These are phyloP conservation scores for Marasmius tenuissimus DNA, from an alignment of 1,284 basidiomycete species.

Conservation along the genomic window DNA sequence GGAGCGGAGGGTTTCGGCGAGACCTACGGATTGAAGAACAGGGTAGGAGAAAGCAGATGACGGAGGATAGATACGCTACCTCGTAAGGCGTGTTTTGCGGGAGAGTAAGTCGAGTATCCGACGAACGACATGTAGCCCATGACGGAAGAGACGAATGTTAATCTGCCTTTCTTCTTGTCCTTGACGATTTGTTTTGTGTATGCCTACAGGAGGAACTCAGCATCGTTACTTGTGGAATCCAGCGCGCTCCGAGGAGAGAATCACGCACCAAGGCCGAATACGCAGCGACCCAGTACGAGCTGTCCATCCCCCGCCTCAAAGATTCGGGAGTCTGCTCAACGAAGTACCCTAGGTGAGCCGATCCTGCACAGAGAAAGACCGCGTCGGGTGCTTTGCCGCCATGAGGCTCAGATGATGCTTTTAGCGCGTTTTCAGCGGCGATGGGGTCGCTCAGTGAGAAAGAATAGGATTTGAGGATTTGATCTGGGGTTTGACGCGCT, in stretches of 20 bases:
- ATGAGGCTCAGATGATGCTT: constrained; percentile 53
- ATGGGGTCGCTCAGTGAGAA: constrained; percentile 55
- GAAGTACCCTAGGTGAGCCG: constrained; percentile 68
- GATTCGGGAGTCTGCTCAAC: constrained; percentile 65
- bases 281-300: constrained; percentile 71
- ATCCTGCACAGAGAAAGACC: constrained; percentile 80
- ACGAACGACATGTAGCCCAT: constrained; percentile 2
- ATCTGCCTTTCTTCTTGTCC: not conserved
- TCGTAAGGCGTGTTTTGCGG: not conserved
- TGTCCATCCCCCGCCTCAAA: constrained; percentile 60
- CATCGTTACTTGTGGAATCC: not conserved
- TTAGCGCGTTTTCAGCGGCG: constrained; percentile 57
- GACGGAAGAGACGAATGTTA: not conserved
- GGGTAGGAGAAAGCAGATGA: not conserved
- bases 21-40: constrained; percentile 44
- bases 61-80: not conserved
- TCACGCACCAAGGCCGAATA: constrained; percentile 54
- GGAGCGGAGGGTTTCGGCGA: constrained; percentile 86
- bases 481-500: constrained; percentile 47
- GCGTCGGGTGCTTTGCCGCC: constrained; percentile 66
- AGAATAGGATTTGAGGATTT: constrained; percentile 63
- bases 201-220: not conserved
- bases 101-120: not conserved
- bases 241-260: no score
- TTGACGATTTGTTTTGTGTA: not conserved